Conservation (phyloP, 106 monocot species). For the Dioscorea dumetorum region DNA sequence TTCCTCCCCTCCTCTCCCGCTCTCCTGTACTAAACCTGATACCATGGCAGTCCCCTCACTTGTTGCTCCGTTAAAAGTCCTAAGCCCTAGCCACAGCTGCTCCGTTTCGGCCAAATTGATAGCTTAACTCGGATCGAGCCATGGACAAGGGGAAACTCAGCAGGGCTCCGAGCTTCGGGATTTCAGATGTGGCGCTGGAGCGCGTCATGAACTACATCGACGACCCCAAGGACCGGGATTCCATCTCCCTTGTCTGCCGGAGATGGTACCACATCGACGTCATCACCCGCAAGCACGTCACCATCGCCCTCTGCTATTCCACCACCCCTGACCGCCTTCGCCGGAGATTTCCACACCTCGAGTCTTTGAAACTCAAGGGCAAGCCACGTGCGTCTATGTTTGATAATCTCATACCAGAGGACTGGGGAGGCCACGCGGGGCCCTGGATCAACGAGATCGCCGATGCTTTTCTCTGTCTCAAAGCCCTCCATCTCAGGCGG, state of each 20-base stretch:
- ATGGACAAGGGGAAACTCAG: constrained; percentile 14
- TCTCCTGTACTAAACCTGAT: too few relatives aligned
- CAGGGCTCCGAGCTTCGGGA: constrained; percentile 28
- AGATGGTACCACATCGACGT: constrained; percentile 65
- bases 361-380: constrained; percentile 85
- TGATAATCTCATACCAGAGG: constrained; percentile 85
- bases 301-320: constrained; percentile 87
- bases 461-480: constrained; percentile 47
- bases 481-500: constrained; percentile 64
- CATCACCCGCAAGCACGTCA: constrained; percentile 76
- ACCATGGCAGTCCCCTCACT: too few relatives aligned
- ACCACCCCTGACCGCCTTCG: constrained; percentile 57
- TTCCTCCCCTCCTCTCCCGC: too few relatives aligned
- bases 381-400: constrained; percentile 97
- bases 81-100: too few relatives aligned
- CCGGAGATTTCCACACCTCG: constrained; percentile 62
- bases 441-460: constrained; percentile 75
- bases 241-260: constrained; percentile 74
- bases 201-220: constrained; percentile 73
- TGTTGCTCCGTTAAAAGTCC: too few relatives aligned
- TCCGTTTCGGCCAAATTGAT: too few relatives aligned
- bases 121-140: too few relatives aligned
- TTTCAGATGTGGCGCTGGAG: constrained; percentile 62
- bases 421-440: constrained; percentile 85
- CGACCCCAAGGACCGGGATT: constrained; percentile 67